Evolutionary conservation across 148 eudicot species (phyloP), one percentile per base, ranked within the genome.

Genomic region (Arbutus unedo): DNA sequence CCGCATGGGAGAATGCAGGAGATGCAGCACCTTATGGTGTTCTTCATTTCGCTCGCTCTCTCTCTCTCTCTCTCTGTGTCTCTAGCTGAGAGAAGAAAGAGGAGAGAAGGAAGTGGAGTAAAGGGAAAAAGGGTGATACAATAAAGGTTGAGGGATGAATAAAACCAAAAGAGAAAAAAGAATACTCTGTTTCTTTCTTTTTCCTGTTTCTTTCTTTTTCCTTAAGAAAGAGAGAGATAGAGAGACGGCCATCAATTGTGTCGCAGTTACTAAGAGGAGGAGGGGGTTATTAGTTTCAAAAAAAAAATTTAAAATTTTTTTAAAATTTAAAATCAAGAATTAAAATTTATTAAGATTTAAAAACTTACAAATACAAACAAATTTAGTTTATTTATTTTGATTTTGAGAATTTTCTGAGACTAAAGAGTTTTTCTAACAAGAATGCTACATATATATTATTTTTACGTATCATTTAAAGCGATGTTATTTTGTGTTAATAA

Each of bases 1-100:
- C 98, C 98, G 81, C 98, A 95, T 19, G 98, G 98, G 38, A 95
- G 90, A 83, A 95, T 93, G 92, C 98, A 95, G 15, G 98, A 95
- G 85, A 95, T 90, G 91, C 97, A 95, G 79, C 98, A 93, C 82
- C 92, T 88, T 43, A 95, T 84, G 38, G 90, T 79, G 88, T 82
- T 92, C 83, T 82, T 93, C 95, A 93, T 92, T 8, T 21, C 45
- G 68, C 3, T 9, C 16, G n/a, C n/a, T 43, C 0, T 2, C 8
- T 79, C 72, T 14, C 4, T 71, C 72, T 50, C 49, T 82, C 10
- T 59, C 80, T 62, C 70, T 38, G 8, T 83, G 62, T 74, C 54
- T 79, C 53, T 57, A 43, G 25, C 4, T 38, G 66, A 74, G 77
- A 48, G 56, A 6, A 53, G 82, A 70, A 48, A 60, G 19, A 66